Percentiles rank a stretch among this genome's conserved stretches.
Conservation (phyloP, 2,329 filamentous ascomycete species). For the Myriangium duriaei region DNA sequence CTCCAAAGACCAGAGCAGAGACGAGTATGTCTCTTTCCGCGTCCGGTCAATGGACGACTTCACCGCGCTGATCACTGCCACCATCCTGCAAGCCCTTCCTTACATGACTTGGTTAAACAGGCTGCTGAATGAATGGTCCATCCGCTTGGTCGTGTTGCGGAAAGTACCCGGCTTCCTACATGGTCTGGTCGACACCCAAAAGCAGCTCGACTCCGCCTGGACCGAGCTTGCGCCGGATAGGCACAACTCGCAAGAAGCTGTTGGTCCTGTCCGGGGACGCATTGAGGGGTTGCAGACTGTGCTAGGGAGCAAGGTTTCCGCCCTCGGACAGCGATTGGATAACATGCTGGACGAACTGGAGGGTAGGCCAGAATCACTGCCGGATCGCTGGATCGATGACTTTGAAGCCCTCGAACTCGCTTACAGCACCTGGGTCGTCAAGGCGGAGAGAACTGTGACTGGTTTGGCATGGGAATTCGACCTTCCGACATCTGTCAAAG, state of each 20-base stretch:
- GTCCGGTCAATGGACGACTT: conserved; percentile 61
- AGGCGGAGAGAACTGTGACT: conserved; percentile 49
- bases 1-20: conserved; percentile 3
- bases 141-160: conserved; percentile 61
- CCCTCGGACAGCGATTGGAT: conserved; percentile 63
- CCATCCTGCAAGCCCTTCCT: conserved; percentile 78
- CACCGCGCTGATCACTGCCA: conserved; percentile 79
- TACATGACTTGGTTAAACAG: conserved; percentile 61
- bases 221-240: conserved; percentile 35
- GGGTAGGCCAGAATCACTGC: conserved; percentile 69
- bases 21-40: conserved; percentile 16
- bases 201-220: conserved; percentile 55
- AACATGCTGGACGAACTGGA: conserved; percentile 78
- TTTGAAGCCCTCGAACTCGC: conserved; percentile 69
- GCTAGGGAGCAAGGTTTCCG: conserved; percentile 56
- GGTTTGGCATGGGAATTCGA: conserved; percentile 8
- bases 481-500: conserved; percentile 1
- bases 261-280: conserved; percentile 27
- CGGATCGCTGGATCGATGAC: conserved; percentile 74
- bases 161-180: conserved; percentile 57
- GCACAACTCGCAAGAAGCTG: conserved; percentile 23
- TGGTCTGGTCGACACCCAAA: conserved; percentile 51
- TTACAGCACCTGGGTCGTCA: conserved; percentile 69
- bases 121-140: conserved; percentile 65
- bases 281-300: conserved; percentile 43